Base-by-base conservation (phyloP, 179 eudicot species). In the Sideroxylon spinosum region DNA sequence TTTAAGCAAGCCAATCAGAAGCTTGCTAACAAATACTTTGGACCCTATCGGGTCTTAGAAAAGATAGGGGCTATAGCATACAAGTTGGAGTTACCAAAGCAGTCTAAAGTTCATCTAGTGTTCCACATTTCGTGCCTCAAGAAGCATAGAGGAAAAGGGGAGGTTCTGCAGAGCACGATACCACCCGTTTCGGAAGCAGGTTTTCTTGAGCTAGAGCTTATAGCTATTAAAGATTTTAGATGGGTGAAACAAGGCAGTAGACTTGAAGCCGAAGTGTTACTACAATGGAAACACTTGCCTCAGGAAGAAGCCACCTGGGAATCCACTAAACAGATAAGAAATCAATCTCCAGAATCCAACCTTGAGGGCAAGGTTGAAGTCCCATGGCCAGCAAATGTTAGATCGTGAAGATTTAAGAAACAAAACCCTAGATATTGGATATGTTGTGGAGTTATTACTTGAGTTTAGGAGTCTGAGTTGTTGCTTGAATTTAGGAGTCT, bases 331-430 rank as follows among this genome's bases (percentile, higher is more conserved):
- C 32, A 46, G 5, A 48, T 71, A 9, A 1, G 3, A 3, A 48
- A 49, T 6, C 26, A 49, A 22, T 49, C n/a, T 23, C 44, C 75
- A 71, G 22, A 71, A 0, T 74, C 80, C 68, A 82, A 76, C 69
- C 79, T 83, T 68, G 86, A 29, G 82, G 13, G 81, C 84, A 57
- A 60, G 84, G 71, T 49, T 17, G 32, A n/a, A 22, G 65, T 61
- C 8, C 25, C 12, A n/a, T 3, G 65, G 26, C 9, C 26, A 28
- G 65, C 19, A 14, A 12, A 14, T 56, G 61, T 11, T 56, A 56
- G 61, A 56, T 3, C 37, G 3, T 3, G 37, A 3, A 32, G 37
- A 3, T 1, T 32, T 32, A 32, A 3, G 37, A 32, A 32, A 32
- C 37, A 37, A 37, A 37, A 37, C 44, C 44, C 44, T 3, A 37